Conservation (phyloP, 2,329 filamentous ascomycete species). For the Scolecobasidium constrictum region DNA sequence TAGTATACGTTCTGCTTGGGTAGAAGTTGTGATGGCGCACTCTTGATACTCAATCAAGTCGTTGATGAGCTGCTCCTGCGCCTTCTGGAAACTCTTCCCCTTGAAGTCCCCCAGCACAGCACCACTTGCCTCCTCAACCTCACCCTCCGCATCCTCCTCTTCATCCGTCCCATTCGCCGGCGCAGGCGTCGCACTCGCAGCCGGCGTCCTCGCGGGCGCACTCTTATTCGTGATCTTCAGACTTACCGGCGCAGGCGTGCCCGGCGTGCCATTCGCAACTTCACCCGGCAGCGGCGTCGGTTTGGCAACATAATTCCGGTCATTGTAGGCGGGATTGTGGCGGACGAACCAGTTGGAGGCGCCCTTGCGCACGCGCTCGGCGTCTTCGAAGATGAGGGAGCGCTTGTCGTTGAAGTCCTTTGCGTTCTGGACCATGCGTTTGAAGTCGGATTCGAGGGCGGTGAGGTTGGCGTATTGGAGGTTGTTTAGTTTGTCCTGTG, state of each 20-base stretch:
- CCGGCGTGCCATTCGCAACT: slow-evolving; percentile 3
- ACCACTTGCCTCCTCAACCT: background rate
- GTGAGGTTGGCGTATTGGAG: slow-evolving; percentile 60
- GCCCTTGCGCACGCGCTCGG: slow-evolving; percentile 76
- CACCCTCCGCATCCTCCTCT: slow-evolving; percentile 1
- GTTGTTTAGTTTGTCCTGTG: slow-evolving; percentile 52
- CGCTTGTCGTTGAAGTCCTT: slow-evolving; percentile 72
- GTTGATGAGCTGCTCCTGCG: slow-evolving; percentile 74
- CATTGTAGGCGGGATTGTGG: slow-evolving; percentile 71
- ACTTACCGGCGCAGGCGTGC: background rate
- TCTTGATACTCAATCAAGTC: slow-evolving; percentile 60
- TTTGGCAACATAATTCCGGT: slow-evolving; percentile 56
- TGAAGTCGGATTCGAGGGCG: slow-evolving; percentile 72
- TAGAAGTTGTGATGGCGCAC: slow-evolving; percentile 16
- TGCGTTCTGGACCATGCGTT: slow-evolving; percentile 78
- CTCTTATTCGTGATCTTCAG: background rate
- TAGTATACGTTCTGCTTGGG: too few species aligned
- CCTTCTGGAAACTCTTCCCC: slow-evolving; percentile 68
- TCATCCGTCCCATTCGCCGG: background rate
- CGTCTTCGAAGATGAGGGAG: slow-evolving; percentile 67
- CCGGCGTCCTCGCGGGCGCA: slow-evolving; percentile 1
- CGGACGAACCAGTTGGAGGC: slow-evolving; percentile 82
- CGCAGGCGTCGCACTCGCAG: background rate
- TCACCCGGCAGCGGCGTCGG: slow-evolving; percentile 60
- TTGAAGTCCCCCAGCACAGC: slow-evolving; percentile 23